Evolutionary conservation across 1,284 basidiomycete species (phyloP), one percentile per base, ranked within the genome.

Genomic region (Pholiota adiposa): DNA sequence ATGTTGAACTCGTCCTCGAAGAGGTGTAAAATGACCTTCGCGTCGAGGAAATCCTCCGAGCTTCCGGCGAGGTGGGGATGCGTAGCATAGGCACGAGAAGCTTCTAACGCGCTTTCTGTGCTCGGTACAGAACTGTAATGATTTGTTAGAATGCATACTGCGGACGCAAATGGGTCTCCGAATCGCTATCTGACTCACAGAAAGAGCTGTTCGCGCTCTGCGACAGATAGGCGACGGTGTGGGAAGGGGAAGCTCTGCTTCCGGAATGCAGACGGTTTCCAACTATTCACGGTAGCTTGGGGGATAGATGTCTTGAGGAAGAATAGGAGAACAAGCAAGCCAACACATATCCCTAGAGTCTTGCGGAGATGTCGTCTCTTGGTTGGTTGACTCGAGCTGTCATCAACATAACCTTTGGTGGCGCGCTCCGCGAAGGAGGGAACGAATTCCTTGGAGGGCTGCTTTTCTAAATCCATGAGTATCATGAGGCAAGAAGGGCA

Each of bases 11-110:
- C 81, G 14, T 77, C 74, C 65, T 89, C 87, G 69, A 92, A 85
- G 63, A 90, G 73, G 34, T 81, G 72, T 44, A 92, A 79, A 54
- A 91, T 80, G 50, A 78, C 76, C 65, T 84, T 83, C 3, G 90
- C 89, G 60, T 90, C 87, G 36, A 79, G 73, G 54, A 87, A 79
- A 72, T 92, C 91, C 60, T 83, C 83, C 0, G 74, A 66, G 12
- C 88, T 86, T 29, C 90, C 89, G 2, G 90, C 90, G 49, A 92
- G 75, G 72, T 93, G 91, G 25, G 91, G 90, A 63, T 87, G 83
- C 1, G 83, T 83, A 1, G 87, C 86, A 72, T 83, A 89, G 34
- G 75, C 70, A 27, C 83, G 83, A 27, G 87, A 90, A 6, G 82
- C 78, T 38, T 75, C 73, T 3, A 86, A 69, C 9, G 87, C 87